Conservation (phyloP, 2,329 filamentous ascomycete genomes). For the Didymella keratinophila region DNA sequence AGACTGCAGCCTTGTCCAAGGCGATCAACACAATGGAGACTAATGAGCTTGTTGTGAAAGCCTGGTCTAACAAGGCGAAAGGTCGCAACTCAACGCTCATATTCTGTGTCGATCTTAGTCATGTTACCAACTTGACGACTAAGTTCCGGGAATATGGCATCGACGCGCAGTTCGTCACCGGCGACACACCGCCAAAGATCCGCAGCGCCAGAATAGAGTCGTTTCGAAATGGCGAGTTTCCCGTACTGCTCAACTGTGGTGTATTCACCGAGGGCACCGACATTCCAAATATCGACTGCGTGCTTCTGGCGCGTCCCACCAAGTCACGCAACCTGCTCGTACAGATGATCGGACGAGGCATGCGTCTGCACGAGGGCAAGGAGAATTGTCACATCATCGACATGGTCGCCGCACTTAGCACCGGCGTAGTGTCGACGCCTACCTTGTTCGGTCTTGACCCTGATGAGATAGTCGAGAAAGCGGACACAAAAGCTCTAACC, state of each 20-base stretch:
- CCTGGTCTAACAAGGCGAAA: slow-evolving; percentile 81
- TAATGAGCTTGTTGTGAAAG: slow-evolving; percentile 84
- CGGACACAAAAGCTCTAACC: slow-evolving; percentile 68
- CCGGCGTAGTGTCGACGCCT: slow-evolving; percentile 87
- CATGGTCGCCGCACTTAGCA: slow-evolving; percentile 85
- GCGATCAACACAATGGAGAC: slow-evolving; percentile 82
- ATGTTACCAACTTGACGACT: slow-evolving; percentile 77
- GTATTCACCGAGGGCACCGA: slow-evolving; percentile 98
- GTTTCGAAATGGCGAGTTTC: slow-evolving; percentile 79
- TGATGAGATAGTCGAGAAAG: slow-evolving; percentile 74
- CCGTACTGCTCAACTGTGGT: slow-evolving; percentile 91
- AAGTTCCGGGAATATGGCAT: slow-evolving; percentile 80
- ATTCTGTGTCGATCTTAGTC: slow-evolving; percentile 90
- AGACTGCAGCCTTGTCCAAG: slow-evolving; percentile 75
- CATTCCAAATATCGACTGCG: slow-evolving; percentile 95
- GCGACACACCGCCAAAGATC: slow-evolving; percentile 74
- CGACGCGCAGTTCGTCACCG: slow-evolving; percentile 87
- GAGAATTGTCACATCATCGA: slow-evolving; percentile 93
- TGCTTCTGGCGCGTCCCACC: slow-evolving; percentile 86
- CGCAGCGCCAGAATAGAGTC: slow-evolving; percentile 74
- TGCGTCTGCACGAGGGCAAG: slow-evolving; percentile 83
- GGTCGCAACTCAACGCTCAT: slow-evolving; percentile 84
- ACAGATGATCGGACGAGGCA: slow-evolving; percentile 96
- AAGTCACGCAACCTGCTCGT: slow-evolving; percentile 91
- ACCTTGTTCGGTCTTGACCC: slow-evolving; percentile 94